Percentiles rank a stretch among this genome's conserved stretches.
phyloP scores from a whole-genome alignment of 768 basidiomycete species.

The Ephemerocybe angulata region DNA sequence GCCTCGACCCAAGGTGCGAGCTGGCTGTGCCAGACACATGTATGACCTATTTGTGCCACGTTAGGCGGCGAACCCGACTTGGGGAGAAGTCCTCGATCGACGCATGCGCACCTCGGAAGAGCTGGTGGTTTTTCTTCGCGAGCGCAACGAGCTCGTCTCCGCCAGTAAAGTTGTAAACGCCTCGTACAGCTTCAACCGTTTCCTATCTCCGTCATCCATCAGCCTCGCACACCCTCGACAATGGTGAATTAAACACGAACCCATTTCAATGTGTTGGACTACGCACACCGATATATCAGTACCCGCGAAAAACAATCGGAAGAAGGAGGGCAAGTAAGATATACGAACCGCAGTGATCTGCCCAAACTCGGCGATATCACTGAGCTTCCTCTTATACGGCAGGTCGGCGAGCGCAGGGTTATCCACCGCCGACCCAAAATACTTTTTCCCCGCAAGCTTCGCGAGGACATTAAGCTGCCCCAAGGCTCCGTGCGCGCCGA shows the following conservation, averaged over 20 bases:
- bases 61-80: background rate
- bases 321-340: background rate
- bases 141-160: constrained; percentile 46
- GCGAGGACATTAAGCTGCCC: constrained; percentile 45
- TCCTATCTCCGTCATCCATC: constrained; percentile 29
- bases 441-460: constrained; percentile 39
- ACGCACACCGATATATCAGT: background rate
- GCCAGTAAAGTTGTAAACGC: constrained; percentile 43
- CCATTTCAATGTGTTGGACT: constrained; percentile 57
- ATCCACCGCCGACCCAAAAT: constrained; percentile 50
- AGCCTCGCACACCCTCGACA: too few relatives aligned
- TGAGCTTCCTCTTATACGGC: constrained; percentile 36
- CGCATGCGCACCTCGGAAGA: constrained; percentile 36
- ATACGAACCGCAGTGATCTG: constrained; percentile 41
- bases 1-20: constrained; percentile 49
- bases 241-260: too few relatives aligned
- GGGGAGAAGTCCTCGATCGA: background rate
- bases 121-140: constrained; percentile 43
- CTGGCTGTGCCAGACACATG: constrained; percentile 51
- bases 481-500: constrained; percentile 3
- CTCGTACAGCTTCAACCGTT: constrained; percentile 49
- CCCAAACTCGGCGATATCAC: constrained; percentile 36
- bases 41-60: constrained; percentile 31
- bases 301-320: background rate
- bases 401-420: constrained; percentile 41